Percentiles rank a stretch among this genome's conserved stretches.
Evolutionary conservation across 306 rosid genomes (phyloP).

Genomic region (Gastrolobium villosum): DNA sequence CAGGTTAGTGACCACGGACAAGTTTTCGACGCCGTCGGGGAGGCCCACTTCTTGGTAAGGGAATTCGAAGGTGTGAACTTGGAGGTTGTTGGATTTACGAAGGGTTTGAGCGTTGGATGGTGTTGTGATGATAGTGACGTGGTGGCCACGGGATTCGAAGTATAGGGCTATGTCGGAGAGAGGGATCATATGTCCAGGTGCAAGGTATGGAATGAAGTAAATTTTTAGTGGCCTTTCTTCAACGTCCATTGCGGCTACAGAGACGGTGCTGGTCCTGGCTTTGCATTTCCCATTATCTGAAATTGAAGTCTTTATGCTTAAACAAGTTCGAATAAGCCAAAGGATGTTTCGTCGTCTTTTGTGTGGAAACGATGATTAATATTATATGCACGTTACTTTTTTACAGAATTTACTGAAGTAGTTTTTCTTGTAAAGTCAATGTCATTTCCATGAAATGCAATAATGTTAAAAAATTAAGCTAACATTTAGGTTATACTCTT

Average conservation of each 20-base stretch:
- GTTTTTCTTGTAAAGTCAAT: too few relatives aligned
- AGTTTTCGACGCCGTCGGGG: conserved; percentile 42
- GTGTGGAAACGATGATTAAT: too few relatives aligned
- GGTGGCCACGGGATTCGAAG: conserved; percentile 50
- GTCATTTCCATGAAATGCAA: too few relatives aligned
- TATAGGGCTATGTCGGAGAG: conserved; percentile 51
- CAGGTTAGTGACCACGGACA: not conserved
- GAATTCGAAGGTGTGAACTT: conserved; percentile 36
- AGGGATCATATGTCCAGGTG: conserved; percentile 56
- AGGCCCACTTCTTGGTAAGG: conserved; percentile 52
- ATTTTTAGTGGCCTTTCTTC: conserved; percentile 39
- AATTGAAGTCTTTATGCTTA: too few relatives aligned
- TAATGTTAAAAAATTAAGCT: too few relatives aligned
- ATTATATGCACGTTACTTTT: too few relatives aligned
- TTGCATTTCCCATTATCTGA: not conserved
- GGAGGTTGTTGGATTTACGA: not conserved
- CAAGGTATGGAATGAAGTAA: conserved; percentile 55
- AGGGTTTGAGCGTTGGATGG: conserved; percentile 46
- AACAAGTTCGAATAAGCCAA: not conserved
- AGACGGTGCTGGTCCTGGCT: not conserved
- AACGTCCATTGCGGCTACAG: not conserved
- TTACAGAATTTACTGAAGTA: too few relatives aligned
- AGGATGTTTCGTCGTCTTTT: too few relatives aligned
- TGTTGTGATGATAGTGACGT: conserved; percentile 59
- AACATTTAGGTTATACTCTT: too few relatives aligned